phyloP scores from a whole-genome alignment of 139 green algal genomes.

The Tetradesmus lagerheimii region DNA sequence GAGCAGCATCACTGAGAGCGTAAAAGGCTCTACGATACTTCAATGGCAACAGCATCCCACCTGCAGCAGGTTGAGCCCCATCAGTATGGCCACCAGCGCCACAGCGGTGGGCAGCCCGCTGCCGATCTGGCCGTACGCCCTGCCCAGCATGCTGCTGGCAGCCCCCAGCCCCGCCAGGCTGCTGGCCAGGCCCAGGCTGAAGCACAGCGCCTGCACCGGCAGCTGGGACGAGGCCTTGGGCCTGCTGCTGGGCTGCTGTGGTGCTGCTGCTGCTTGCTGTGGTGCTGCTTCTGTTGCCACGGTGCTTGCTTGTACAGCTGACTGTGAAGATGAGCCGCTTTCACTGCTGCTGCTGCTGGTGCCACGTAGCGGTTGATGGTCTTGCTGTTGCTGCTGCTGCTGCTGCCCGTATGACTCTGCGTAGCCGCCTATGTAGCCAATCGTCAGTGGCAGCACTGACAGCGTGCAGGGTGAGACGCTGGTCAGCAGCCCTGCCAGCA shows the following conservation, averaged over 20 bases:
- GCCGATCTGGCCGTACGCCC: constrained; percentile 85
- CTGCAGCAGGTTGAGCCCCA: constrained; percentile 97
- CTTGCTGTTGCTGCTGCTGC: constrained; percentile 14
- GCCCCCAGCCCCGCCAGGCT: constrained; percentile 91
- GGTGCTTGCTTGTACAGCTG: neutral
- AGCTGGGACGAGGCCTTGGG: neutral
- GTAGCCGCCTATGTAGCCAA: constrained; percentile 94
- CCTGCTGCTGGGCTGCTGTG: neutral
- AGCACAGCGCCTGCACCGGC: constrained; percentile 66
- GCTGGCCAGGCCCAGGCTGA: constrained; percentile 89
- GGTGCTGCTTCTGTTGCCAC: neutral
- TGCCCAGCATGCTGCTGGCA: constrained; percentile 73
- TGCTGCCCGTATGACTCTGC: constrained; percentile 17
- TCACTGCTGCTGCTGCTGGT: neutral
- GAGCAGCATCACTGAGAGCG: neutral
- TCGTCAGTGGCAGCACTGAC: constrained; percentile 89
- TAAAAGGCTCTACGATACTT: too few species aligned
- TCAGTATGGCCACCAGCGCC: constrained; percentile 84
- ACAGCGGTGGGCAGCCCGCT: constrained; percentile 60
- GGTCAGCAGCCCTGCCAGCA: constrained; percentile 91
- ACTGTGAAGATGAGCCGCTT: neutral
- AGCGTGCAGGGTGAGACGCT: constrained; percentile 95
- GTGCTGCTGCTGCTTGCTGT: neutral
- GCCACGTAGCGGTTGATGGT: neutral
- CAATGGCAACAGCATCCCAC: constrained; percentile 23